These are phyloP conservation scores for Tulasnella sp. DNA, from an alignment of 768 basidiomycete species.

Conservation along the genomic window DNA sequence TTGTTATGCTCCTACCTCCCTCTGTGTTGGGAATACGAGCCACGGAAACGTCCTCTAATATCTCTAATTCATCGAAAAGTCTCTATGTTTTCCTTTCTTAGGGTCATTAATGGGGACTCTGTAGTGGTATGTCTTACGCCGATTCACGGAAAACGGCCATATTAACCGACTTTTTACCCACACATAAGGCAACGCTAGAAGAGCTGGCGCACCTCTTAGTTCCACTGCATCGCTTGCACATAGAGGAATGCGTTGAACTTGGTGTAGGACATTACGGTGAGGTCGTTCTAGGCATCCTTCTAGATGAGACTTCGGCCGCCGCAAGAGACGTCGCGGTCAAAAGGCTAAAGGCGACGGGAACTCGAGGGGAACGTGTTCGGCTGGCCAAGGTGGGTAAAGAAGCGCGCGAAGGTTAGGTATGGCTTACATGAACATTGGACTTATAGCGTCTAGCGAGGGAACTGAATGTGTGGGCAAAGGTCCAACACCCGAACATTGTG, in stretches of 20 bases:
- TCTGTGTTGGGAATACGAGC: background rate
- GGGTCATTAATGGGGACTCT: background rate
- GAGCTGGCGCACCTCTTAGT: background rate
- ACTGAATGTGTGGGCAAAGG: background rate
- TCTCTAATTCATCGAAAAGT: background rate
- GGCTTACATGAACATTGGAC: background rate
- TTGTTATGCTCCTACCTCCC: background rate
- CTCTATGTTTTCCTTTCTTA: background rate
- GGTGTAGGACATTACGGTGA: background rate
- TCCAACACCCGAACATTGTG: background rate
- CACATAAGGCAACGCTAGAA: background rate
- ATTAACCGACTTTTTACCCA: background rate
- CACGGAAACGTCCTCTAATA: background rate
- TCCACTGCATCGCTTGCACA: background rate
- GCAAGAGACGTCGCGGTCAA: background rate
- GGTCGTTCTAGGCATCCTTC: background rate
- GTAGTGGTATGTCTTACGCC: background rate
- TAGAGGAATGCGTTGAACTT: background rate
- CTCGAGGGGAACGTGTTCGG: background rate
- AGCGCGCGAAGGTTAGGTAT: background rate
- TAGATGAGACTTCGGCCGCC: background rate
- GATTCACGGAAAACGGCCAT: no score
- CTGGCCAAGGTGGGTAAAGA: background rate
- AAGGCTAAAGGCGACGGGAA: background rate
- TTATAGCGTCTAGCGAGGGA: background rate